These are phyloP conservation scores for Dispira simplex DNA, from an alignment of 192 early-diverging fungal genomes.

Conservation along the genomic window DNA sequence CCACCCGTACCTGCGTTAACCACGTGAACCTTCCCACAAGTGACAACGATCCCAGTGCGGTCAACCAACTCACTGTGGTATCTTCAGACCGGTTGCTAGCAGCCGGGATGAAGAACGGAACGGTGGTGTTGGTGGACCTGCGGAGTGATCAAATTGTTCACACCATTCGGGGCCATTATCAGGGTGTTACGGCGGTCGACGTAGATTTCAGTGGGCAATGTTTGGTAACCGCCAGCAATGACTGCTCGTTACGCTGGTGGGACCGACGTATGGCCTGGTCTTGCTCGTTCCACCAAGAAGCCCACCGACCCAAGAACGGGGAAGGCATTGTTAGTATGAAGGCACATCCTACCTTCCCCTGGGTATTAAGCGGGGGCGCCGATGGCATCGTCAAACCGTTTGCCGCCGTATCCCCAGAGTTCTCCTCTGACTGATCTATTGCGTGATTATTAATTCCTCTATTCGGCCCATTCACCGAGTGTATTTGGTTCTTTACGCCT, in stretches of 20 bases:
- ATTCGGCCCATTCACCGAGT: no score
- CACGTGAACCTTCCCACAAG: background rate
- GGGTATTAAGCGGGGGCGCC: conserved; percentile 2
- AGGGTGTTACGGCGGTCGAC: background rate
- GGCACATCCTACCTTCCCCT: background rate
- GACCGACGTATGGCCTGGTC: background rate
- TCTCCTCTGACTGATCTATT: no score
- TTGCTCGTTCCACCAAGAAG: background rate
- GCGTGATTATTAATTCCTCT: no score
- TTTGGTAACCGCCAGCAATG: background rate
- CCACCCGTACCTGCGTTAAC: background rate
- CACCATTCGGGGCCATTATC: background rate
- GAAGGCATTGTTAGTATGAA: conserved; percentile 1
- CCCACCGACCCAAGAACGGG: conserved; percentile 1
- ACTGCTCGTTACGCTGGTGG: conserved; percentile 1
- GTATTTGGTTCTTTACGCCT: no score
- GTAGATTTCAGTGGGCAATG: background rate
- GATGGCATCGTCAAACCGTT: background rate
- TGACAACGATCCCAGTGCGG: background rate
- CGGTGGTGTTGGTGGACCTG: background rate
- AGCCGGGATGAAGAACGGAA: background rate
- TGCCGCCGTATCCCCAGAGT: background rate
- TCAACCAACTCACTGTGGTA: background rate
- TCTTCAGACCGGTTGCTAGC: background rate
- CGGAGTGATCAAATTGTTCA: background rate